Conservation (phyloP, 495 filamentous ascomycete species). For the Copromyces sp. region DNA sequence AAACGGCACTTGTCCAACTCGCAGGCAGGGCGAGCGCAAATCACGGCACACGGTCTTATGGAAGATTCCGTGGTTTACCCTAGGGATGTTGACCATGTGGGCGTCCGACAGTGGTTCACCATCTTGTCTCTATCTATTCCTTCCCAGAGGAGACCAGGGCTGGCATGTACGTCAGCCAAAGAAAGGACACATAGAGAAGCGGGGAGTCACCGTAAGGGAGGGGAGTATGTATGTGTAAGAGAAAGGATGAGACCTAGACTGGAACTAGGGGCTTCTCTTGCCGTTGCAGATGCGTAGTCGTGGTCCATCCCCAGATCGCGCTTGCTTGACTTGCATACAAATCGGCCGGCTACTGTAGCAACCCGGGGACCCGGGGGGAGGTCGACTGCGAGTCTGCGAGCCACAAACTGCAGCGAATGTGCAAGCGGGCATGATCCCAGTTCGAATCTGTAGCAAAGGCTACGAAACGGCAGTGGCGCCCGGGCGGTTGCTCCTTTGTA, state of each 20-base stretch:
- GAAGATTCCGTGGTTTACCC: neutral
- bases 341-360: neutral
- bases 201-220: neutral
- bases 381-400: neutral
- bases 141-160: neutral
- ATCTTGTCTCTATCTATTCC: neutral
- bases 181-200: neutral
- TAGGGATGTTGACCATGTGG: neutral
- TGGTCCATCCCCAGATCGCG: neutral
- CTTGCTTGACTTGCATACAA: neutral
- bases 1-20: neutral
- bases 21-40: neutral
- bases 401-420: neutral
- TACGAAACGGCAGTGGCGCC: neutral
- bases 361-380: neutral
- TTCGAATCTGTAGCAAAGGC: neutral
- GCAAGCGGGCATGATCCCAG: neutral
- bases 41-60: neutral
- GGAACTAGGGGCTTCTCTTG: neutral
- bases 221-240: neutral
- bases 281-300: neutral
- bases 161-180: neutral
- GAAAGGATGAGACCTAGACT: neutral
- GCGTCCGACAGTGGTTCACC: neutral
- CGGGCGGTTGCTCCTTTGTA: neutral